A percentile compares a stretch with the other conserved stretches of the same genome.
phyloP scores from a whole-genome alignment of 148 eudicot genomes.

The Rhododendron vialii region DNA sequence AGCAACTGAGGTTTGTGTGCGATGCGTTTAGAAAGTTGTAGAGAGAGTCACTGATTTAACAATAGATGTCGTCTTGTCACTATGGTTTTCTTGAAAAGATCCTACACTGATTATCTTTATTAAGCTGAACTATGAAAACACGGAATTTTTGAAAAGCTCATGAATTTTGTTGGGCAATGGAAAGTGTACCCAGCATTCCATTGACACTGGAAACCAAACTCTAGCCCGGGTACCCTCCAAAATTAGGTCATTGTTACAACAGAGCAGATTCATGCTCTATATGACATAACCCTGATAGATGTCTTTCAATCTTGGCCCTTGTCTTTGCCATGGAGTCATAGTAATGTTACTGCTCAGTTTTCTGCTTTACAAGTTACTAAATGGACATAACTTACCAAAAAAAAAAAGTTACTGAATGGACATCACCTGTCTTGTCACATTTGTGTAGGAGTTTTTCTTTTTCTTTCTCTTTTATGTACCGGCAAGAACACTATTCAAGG shows the following conservation, averaged over 20 bases:
- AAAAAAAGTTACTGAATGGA: background rate
- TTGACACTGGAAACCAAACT: background rate
- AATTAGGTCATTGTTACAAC: background rate
- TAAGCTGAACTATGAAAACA: background rate
- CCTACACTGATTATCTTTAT: background rate
- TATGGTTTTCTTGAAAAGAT: background rate
- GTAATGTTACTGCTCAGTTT: background rate
- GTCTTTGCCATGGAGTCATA: background rate
- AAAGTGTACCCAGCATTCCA: background rate
- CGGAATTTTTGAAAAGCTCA: background rate
- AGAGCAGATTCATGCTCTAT: background rate
- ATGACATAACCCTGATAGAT: background rate
- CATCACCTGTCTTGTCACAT: background rate
- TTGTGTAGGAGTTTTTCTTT: background rate
- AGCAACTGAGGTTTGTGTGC: conserved; percentile 85
- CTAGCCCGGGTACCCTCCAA: background rate
- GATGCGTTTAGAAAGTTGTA: background rate
- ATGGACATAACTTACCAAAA: background rate
- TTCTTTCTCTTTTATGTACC: background rate
- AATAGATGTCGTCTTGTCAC: background rate
- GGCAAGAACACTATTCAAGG: background rate
- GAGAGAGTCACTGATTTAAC: background rate
- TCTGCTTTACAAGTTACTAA: background rate
- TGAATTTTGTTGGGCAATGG: background rate
- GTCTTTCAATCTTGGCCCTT: background rate